Percentiles rank a stretch among this genome's conserved stretches.
These are phyloP conservation scores for Neurospora terricola DNA, from an alignment of 495 filamentous ascomycete species.

Conservation along the genomic window DNA sequence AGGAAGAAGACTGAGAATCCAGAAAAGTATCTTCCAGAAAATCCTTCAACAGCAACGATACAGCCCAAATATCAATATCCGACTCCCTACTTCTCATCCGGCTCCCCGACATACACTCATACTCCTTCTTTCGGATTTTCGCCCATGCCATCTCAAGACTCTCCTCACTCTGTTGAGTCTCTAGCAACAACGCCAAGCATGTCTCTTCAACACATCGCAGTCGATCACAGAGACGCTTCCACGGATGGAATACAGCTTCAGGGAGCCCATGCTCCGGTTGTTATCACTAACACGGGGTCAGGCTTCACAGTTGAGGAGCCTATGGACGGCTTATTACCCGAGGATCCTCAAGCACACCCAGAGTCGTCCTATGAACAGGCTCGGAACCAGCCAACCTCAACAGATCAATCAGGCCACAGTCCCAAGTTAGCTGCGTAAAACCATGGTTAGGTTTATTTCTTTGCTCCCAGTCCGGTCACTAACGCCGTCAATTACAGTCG, in stretches of 20 bases:
- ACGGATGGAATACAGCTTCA: no score
- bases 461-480: no score
- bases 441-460: no score
- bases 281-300: no score
- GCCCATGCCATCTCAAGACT: neutral
- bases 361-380: no score
- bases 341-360: neutral
- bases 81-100: neutral
- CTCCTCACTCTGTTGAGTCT: neutral
- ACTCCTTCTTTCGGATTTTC: neutral
- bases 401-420: neutral
- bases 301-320: no score
- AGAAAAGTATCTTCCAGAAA: neutral
- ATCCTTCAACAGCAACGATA: neutral
- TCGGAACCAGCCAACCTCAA: neutral
- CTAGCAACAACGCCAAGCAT: neutral
- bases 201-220: neutral
- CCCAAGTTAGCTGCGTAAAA: no score
- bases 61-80: neutral
- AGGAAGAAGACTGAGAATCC: no score
- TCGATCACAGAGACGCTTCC: neutral
- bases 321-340: no score
- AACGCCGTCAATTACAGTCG: no score
- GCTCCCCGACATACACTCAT: neutral
- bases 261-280: no score